Percentiles rank a stretch among this genome's conserved stretches.
phyloP scores from a whole-genome alignment of 441 rosid species.

The Lepidium campestre region DNA sequence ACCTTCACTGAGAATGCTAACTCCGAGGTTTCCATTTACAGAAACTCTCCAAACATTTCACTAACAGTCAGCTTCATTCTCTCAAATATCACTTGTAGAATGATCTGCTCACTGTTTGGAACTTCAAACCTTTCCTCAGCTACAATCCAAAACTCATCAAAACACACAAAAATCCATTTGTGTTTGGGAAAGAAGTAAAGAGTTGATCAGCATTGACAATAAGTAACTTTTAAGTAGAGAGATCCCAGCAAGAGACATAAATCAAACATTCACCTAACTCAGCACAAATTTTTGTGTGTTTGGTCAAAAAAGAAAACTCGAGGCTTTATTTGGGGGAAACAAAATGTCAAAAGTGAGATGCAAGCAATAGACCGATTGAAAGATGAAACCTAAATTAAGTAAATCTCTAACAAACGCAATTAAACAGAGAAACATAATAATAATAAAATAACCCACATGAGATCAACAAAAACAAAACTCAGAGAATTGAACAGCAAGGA shows the following conservation, averaged over 20 bases:
- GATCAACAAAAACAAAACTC: neutral
- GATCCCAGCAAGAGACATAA: slow-evolving; percentile 3
- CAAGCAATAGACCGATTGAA: neutral
- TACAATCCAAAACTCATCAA: neutral
- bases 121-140: neutral
- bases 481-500: neutral
- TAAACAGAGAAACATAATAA: neutral
- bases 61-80: neutral
- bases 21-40: neutral
- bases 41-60: neutral
- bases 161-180: neutral
- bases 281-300: neutral
- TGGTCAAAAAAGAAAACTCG: neutral
- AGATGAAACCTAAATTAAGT: slow-evolving; percentile 11
- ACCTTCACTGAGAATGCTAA: neutral
- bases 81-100: neutral
- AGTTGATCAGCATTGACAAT: neutral
- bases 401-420: slow-evolving; percentile 7
- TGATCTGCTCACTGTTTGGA: neutral
- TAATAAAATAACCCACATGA: neutral
- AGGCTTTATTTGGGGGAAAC: neutral
- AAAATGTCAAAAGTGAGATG: slow-evolving; percentile 10
- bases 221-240: neutral
- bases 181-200: neutral
- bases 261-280: slow-evolving; percentile 3